Percentiles rank a stretch among this genome's conserved stretches.
Conservation (phyloP, 768 basidiomycete species). For the Inosperma sp. region DNA sequence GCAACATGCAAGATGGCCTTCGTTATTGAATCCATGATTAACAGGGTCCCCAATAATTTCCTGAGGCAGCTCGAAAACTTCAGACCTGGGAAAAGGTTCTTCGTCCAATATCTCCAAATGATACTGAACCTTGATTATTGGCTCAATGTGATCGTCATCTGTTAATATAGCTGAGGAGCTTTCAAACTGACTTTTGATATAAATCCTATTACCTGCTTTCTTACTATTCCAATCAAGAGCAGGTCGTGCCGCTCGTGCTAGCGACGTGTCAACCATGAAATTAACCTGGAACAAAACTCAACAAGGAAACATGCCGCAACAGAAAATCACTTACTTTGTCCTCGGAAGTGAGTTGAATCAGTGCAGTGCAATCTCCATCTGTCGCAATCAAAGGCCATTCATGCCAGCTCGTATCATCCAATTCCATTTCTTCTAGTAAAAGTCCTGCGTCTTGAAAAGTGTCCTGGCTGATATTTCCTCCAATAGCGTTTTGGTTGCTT, state of each 20-base stretch:
- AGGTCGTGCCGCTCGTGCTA: slow-evolving; percentile 50
- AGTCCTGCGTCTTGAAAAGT: slow-evolving; percentile 67
- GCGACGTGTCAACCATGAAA: slow-evolving; percentile 64
- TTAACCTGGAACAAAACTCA: slow-evolving; percentile 47
- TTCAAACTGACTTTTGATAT: neutral
- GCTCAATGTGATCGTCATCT: slow-evolving; percentile 88
- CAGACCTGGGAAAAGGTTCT: slow-evolving; percentile 13
- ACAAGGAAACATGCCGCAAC: neutral
- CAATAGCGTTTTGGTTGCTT: slow-evolving; percentile 65
- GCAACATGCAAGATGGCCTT: slow-evolving; percentile 49
- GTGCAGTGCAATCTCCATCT: slow-evolving; percentile 75
- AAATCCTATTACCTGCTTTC: slow-evolving; percentile 60
- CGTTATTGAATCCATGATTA: slow-evolving; percentile 41
- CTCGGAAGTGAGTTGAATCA: slow-evolving; percentile 80
- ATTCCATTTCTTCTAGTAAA: slow-evolving; percentile 51
- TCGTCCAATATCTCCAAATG: slow-evolving; percentile 11
- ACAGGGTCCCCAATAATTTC: slow-evolving; percentile 6
- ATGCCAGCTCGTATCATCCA: slow-evolving; percentile 50
- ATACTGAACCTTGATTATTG: slow-evolving; percentile 47
- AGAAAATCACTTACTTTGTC: slow-evolving; percentile 47
- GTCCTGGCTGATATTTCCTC: slow-evolving; percentile 59
- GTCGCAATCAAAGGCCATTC: slow-evolving; percentile 78
- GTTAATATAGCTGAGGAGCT: neutral
- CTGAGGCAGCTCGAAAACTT: slow-evolving; percentile 1
- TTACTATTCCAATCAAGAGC: slow-evolving; percentile 82